These are phyloP conservation scores for Notholithocarpus densiflorus DNA, from an alignment of 306 rosid genomes.

Conservation along the genomic window DNA sequence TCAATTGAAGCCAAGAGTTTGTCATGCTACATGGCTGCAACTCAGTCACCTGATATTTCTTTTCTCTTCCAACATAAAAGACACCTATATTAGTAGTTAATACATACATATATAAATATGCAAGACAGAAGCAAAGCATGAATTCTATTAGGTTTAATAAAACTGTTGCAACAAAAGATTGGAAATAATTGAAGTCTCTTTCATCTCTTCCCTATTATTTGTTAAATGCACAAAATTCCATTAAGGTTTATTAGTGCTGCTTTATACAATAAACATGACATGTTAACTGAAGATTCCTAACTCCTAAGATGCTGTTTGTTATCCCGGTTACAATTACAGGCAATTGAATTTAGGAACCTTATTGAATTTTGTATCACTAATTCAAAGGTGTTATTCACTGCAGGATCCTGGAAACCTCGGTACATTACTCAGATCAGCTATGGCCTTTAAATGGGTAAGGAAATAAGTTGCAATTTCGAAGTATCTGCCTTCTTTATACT, in stretches of 20 bases:
- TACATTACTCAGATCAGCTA: conserved; percentile 79
- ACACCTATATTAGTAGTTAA: not conserved
- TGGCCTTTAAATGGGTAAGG: conserved; percentile 91
- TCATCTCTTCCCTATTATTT: not conserved
- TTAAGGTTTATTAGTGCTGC: not conserved
- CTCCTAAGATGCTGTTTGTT: not conserved
- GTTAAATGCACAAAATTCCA: not conserved
- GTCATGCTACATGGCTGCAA: not conserved
- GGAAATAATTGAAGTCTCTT: not conserved
- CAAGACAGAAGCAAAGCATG: not conserved
- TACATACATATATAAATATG: not conserved
- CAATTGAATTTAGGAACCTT: conserved; percentile 23
- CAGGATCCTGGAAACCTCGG: conserved; percentile 98
- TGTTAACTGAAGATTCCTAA: not conserved
- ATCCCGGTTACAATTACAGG: not conserved
- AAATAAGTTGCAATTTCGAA: conserved; percentile 9
- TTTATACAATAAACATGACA: not conserved
- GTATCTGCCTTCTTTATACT: conserved; percentile 4
- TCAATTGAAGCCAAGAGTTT: not conserved
- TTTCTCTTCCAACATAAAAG: not conserved
- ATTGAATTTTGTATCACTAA: conserved; percentile 15
- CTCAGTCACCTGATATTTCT: not conserved
- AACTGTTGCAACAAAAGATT: not conserved
- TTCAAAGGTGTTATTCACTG: conserved; percentile 30
- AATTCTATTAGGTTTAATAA: not conserved